phyloP scores from a whole-genome alignment of 352 stramenopile genomes.

The Phytophthora ohioensis region DNA sequence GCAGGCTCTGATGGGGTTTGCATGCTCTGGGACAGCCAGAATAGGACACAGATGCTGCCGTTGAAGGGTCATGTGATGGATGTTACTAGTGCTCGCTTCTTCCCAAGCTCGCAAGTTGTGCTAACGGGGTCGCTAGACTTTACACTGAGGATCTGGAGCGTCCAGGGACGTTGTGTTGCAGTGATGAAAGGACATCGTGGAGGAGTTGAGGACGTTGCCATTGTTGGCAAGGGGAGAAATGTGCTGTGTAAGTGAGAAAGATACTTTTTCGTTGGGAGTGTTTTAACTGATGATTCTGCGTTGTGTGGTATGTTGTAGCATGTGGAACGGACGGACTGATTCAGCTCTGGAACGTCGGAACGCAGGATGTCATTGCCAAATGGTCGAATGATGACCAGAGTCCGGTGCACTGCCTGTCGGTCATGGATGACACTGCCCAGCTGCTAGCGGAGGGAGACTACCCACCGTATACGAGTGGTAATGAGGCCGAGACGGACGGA shows the following conservation, averaged over 20 bases:
- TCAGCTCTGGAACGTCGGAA: conserved; percentile 72
- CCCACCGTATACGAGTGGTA: conserved; percentile 19
- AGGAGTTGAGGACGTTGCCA: conserved; percentile 64
- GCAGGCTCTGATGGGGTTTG: conserved; percentile 66
- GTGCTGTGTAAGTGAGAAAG: conserved; percentile 67
- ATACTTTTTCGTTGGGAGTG: not conserved
- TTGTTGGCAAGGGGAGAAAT: conserved; percentile 73
- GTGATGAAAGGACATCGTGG: conserved; percentile 68
- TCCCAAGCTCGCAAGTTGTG: conserved; percentile 74
- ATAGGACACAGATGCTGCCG: conserved; percentile 38
- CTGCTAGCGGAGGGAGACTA: conserved; percentile 22
- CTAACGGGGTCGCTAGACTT: conserved; percentile 81
- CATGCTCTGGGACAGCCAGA: conserved; percentile 53
- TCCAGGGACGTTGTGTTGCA: conserved; percentile 58
- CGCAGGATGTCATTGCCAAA: conserved; percentile 59
- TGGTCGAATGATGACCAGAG: conserved; percentile 72
- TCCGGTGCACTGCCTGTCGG: conserved; percentile 56
- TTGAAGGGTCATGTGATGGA: conserved; percentile 68
- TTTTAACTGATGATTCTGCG: conserved; percentile 1
- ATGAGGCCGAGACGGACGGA: conserved; percentile 66
- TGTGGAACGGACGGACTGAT: conserved; percentile 69
- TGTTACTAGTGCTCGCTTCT: conserved; percentile 69
- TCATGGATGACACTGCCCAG: conserved; percentile 48
- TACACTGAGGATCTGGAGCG: conserved; percentile 76
- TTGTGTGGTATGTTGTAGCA: conserved; percentile 43